Evolutionary conservation across 768 basidiomycete genomes (phyloP), one percentile per base, ranked within the genome.

Genomic region (Termitomyces sp.): DNA sequence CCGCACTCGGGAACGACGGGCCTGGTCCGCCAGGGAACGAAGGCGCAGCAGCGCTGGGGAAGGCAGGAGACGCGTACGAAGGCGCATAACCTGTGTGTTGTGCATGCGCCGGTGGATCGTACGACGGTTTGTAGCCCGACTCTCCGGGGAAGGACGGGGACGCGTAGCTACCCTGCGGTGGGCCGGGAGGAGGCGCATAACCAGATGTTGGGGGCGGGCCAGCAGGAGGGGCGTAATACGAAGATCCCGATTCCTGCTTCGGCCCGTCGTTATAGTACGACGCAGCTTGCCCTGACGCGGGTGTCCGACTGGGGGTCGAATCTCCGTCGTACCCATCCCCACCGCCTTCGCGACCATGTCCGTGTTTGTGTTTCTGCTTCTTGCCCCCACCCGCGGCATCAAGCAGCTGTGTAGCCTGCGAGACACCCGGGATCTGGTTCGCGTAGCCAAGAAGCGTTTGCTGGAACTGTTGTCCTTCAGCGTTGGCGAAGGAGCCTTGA

Each of bases 401-500:
- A 35, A 83, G 68, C 9, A 81, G 12, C 13, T 74, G 67, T 70
- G 79, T 74, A 20, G 78, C 81, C 63, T 81, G 80, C 7, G 68
- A 50, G 28, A 82, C 76, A 4, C 80, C 82, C 0, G 86, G 86
- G 39, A 86, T 75, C 40, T 78, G 69, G 55, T 75, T 69, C 35
- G 73, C 77, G 63, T 83, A 84, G 0, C 80, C 78, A n/a, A 76
- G 64, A 3, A 87, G 16, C 36, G 78, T 71, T 16, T 79, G 74
- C 69, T 87, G 86, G 52, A 81, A 71, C 45, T 83, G 74, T 12
- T 76, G 68, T 3, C 81, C 88, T 50, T 84, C 75, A 49, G 70
- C 73, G 45, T 79, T 74, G 0, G 85, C 84, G 60, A 73, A 82
- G 1, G 79, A 71, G 5, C 84, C 84, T 55, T 85, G 74, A 2